Percentiles rank a stretch among this genome's conserved stretches.
phyloP scores from a whole-genome alignment of 345 rosid genomes.

The Eutrema heterophyllum region DNA sequence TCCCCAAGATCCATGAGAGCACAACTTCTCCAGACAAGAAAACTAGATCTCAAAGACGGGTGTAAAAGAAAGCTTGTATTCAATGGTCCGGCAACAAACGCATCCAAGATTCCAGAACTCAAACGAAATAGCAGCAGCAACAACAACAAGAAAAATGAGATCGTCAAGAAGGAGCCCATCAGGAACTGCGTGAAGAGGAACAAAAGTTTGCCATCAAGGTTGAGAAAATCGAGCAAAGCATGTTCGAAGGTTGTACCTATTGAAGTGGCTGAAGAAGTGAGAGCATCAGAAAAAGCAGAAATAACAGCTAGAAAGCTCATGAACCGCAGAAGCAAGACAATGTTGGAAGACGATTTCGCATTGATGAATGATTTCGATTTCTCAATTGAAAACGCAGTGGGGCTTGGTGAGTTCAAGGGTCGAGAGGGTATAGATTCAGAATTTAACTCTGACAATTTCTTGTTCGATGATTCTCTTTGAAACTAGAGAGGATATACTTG shows the following conservation, averaged over 20 bases:
- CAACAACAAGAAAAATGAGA: background rate
- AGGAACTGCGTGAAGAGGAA: constrained; percentile 26
- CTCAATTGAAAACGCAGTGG: constrained; percentile 41
- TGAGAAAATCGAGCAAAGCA: constrained; percentile 35
- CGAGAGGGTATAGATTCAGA: constrained; percentile 50
- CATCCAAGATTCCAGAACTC: constrained; percentile 30
- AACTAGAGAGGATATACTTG: background rate
- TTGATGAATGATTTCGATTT: constrained; percentile 32
- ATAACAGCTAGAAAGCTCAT: constrained; percentile 4
- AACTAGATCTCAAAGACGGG: constrained; percentile 19
- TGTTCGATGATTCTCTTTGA: constrained; percentile 31
- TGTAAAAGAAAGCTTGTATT: constrained; percentile 23
- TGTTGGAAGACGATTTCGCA: constrained; percentile 35
- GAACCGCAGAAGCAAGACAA: constrained; percentile 12
- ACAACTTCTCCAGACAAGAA: constrained; percentile 19
- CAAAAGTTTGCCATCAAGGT: constrained; percentile 32
- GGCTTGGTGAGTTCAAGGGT: constrained; percentile 51
- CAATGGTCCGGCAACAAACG: constrained; percentile 10
- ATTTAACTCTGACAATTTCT: constrained; percentile 35
- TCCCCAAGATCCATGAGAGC: constrained; percentile 25
- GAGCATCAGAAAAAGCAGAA: constrained; percentile 10
- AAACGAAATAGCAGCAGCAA: constrained; percentile 22
- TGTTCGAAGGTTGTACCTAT: constrained; percentile 35
- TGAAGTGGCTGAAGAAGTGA: constrained; percentile 24
- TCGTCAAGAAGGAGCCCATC: constrained; percentile 4